A percentile compares a stretch with the other conserved stretches of the same genome.
Evolutionary conservation across 352 stramenopile species (phyloP).

Genomic region (Phytophthora agathidicida): DNA sequence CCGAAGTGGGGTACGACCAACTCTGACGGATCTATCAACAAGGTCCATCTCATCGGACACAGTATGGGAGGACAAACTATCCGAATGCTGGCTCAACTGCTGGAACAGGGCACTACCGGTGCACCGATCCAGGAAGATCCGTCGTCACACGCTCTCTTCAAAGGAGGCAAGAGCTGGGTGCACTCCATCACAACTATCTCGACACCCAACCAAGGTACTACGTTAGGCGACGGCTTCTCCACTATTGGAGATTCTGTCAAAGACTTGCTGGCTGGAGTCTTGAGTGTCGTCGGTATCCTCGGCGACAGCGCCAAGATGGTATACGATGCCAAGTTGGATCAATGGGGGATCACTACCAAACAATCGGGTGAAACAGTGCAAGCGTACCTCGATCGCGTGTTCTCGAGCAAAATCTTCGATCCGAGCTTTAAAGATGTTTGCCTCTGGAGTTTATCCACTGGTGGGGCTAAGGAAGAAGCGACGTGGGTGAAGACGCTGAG

Average conservation of each 20-base stretch:
- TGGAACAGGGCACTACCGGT: constrained; percentile 49
- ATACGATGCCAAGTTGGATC: constrained; percentile 60
- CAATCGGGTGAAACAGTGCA: constrained; percentile 30
- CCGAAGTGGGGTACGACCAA: constrained; percentile 56
- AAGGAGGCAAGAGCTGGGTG: constrained; percentile 64
- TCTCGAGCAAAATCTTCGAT: constrained; percentile 43
- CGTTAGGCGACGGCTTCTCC: constrained; percentile 51
- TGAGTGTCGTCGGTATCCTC: constrained; percentile 36
- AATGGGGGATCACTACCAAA: constrained; percentile 48
- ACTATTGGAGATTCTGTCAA: constrained; percentile 47
- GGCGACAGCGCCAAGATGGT: constrained; percentile 32
- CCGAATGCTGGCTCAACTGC: constrained; percentile 74
- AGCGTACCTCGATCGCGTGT: constrained; percentile 49
- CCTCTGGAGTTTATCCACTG: constrained; percentile 53
- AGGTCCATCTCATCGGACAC: constrained; percentile 77
- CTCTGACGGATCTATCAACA: constrained; percentile 59
- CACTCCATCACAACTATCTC: constrained; percentile 74
- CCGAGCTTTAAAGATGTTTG: constrained; percentile 49
- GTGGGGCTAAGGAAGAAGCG: constrained; percentile 53
- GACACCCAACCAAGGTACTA: constrained; percentile 65
- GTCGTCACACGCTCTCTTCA: constrained; percentile 50
- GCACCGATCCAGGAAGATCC: constrained; percentile 39
- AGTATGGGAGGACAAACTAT: constrained; percentile 81
- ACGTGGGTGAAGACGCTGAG: constrained; percentile 58
- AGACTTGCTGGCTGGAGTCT: constrained; percentile 28